Evolutionary conservation across 441 rosid species (phyloP).

Genomic region (Omphalea diandra): DNA sequence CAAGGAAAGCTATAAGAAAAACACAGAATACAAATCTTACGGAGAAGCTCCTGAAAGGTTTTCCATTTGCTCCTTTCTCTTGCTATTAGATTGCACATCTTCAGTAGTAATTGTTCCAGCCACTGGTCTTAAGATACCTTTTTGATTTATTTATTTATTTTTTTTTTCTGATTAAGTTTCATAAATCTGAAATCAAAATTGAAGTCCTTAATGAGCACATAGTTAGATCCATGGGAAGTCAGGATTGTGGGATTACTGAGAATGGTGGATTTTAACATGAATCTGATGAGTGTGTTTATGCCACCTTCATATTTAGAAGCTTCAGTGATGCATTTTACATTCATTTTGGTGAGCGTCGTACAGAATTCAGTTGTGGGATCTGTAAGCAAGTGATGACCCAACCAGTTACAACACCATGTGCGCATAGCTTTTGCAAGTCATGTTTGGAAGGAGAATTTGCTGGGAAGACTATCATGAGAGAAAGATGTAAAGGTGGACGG

Average conservation of each 20-base stretch:
- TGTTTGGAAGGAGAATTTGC: constrained; percentile 54
- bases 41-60: constrained; percentile 54
- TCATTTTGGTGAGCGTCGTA: constrained; percentile 9
- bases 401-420: constrained; percentile 66
- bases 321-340: neutral
- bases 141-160: neutral
- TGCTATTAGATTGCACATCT: neutral
- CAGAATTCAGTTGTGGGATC: constrained; percentile 54
- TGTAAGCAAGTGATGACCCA: constrained; percentile 51
- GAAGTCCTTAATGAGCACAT: neutral
- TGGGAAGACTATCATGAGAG: constrained; percentile 41
- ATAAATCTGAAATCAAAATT: neutral
- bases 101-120: no score
- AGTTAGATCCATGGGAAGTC: neutral
- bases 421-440: constrained; percentile 62
- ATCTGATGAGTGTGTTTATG: neutral
- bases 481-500: constrained; percentile 52
- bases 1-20: constrained; percentile 29
- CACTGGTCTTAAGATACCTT: neutral
- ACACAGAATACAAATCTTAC: constrained; percentile 23
- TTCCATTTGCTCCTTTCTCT: no score
- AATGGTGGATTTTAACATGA: neutral
- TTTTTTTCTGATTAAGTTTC: neutral
- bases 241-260: neutral
- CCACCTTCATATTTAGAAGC: neutral